Evolutionary conservation across 1,284 basidiomycete genomes (phyloP).

Genomic region (Pascua guehoae): DNA sequence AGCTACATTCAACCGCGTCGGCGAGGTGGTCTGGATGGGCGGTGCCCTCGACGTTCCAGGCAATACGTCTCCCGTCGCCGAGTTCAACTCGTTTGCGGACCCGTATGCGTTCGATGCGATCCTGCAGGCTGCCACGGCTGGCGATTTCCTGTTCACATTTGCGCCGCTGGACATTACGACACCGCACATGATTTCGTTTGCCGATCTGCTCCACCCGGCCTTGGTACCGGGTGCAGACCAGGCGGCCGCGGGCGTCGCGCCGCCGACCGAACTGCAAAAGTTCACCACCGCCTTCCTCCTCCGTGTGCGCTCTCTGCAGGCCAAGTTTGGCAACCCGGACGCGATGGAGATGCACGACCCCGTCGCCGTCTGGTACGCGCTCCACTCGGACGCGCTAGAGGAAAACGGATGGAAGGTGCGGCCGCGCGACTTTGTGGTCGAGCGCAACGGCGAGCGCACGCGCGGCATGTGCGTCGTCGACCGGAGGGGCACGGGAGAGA

Average conservation of each 20-base stretch:
- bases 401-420: slow-evolving; percentile 37
- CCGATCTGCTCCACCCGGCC: slow-evolving; percentile 55
- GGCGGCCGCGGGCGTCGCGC: slow-evolving; percentile 36
- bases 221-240: slow-evolving; percentile 50
- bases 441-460: slow-evolving; percentile 49
- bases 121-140: slow-evolving; percentile 29
- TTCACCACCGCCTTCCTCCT: slow-evolving; percentile 78
- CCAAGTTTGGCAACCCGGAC: slow-evolving; percentile 70
- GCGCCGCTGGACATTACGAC: slow-evolving; percentile 78
- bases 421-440: slow-evolving; percentile 46
- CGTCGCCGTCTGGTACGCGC: slow-evolving; percentile 53
- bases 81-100: slow-evolving; percentile 94
- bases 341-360: slow-evolving; percentile 66
- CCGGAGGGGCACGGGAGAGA: slow-evolving; percentile 41
- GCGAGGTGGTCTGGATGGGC: slow-evolving; percentile 84
- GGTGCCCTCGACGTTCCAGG: slow-evolving; percentile 91
- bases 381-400: slow-evolving; percentile 38
- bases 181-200: slow-evolving; percentile 70
- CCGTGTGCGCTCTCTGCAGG: slow-evolving; percentile 61
- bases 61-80: slow-evolving; percentile 76
- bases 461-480: slow-evolving; percentile 53
- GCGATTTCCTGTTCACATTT: slow-evolving; percentile 58
- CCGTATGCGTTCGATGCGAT: slow-evolving; percentile 72
- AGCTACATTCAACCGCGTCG: slow-evolving; percentile 57
- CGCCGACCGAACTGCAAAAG: slow-evolving; percentile 53